Conservation (phyloP, 2,329 filamentous ascomycete genomes). For the Curvularia spicifera region DNA sequence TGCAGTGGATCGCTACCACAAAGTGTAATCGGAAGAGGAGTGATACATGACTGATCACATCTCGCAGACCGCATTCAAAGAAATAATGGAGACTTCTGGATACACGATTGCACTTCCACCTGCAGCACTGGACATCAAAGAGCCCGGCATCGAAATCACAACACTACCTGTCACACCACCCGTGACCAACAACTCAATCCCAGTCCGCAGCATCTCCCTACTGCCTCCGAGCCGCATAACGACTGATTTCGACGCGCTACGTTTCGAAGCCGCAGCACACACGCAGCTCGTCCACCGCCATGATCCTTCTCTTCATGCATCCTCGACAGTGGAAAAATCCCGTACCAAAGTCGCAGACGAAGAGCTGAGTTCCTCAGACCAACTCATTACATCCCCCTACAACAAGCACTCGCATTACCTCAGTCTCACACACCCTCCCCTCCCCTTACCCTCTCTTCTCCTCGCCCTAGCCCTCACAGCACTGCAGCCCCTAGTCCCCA, state of each 20-base stretch:
- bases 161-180: neutral
- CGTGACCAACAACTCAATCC: neutral
- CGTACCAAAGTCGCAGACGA: neutral
- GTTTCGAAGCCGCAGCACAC: slow-evolving; percentile 44
- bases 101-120: neutral
- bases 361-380: slow-evolving; percentile 15
- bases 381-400: slow-evolving; percentile 77
- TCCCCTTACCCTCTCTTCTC: slow-evolving; percentile 70
- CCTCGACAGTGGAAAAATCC: neutral
- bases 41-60: neutral
- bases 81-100: neutral
- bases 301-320: slow-evolving; percentile 20
- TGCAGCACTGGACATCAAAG: neutral
- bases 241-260: slow-evolving; percentile 41
- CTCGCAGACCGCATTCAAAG: neutral
- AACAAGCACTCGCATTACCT: slow-evolving; percentile 73
- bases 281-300: slow-evolving; percentile 28
- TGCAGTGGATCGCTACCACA: neutral
- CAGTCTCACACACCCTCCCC: slow-evolving; percentile 74
- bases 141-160: neutral
- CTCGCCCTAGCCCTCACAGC: slow-evolving; percentile 73
- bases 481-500: slow-evolving; percentile 66
- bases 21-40: neutral
- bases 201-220: slow-evolving; percentile 17
- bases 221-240: slow-evolving; percentile 36